These are phyloP conservation scores for Colletotrichum sp. DNA, from an alignment of 2,329 filamentous ascomycete genomes.

Conservation along the genomic window DNA sequence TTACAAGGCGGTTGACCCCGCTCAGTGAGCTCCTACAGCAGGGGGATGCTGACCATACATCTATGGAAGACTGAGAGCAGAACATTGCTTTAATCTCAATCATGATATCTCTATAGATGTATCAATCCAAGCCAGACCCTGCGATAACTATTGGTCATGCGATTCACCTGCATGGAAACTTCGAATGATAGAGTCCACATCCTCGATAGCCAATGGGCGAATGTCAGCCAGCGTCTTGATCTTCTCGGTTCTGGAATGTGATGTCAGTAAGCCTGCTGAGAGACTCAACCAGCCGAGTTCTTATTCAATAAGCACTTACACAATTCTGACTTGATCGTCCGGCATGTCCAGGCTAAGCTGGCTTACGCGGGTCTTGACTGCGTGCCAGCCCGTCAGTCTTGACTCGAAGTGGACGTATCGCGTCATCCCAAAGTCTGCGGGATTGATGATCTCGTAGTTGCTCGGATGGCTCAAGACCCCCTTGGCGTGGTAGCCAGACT, in stretches of 20 bases:
- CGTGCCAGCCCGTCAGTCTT: conserved; percentile 90
- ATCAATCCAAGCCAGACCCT: neutral
- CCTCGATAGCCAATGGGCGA: conserved; percentile 84
- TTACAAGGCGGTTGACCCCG: neutral
- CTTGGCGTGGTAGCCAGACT: conserved; percentile 85
- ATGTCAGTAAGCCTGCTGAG: neutral
- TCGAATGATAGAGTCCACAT: conserved; percentile 87
- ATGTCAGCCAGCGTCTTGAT: conserved; percentile 92
- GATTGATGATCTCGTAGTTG: conserved; percentile 84
- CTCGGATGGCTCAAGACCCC: conserved; percentile 81
- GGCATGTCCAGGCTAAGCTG: conserved; percentile 83
- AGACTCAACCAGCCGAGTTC: rapidly evolving
- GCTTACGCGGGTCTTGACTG: conserved; percentile 86
- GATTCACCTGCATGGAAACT: conserved; percentile 61
- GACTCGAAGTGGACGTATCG: conserved; percentile 87
- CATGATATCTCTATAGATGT: rapidly evolving
- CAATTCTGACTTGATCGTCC: conserved; percentile 75
- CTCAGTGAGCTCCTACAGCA: neutral
- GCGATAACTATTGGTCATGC: neutral
- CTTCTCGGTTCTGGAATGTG: conserved; percentile 67
- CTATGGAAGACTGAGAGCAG: neutral
- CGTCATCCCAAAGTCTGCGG: conserved; percentile 82
- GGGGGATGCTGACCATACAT: neutral
- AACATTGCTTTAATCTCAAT: rapidly evolving
- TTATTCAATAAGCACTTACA: neutral